Conservation (phyloP, 495 filamentous ascomycete genomes). For the Neurospora tetraspora region DNA sequence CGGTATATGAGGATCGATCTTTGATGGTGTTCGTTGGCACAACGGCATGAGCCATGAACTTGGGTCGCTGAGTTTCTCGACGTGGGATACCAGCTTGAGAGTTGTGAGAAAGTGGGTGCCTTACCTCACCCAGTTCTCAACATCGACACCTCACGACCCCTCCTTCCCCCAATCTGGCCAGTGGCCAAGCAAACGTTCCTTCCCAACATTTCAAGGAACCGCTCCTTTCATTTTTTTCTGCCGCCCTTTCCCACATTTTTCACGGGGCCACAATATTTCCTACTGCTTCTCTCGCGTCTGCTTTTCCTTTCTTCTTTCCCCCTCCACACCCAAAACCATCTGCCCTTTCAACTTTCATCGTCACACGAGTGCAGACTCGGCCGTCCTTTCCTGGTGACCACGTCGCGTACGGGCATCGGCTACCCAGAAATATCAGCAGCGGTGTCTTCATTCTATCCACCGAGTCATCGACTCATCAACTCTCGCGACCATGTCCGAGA, state of each 20-base stretch:
- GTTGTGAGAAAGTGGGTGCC: too few relatives aligned
- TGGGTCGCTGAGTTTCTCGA: too few relatives aligned
- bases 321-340: background rate
- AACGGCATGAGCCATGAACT: too few relatives aligned
- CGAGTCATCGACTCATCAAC: background rate
- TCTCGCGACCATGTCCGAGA: background rate
- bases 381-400: background rate
- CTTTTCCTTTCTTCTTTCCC: background rate
- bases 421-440: background rate
- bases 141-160: too few relatives aligned
- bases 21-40: background rate
- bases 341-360: background rate
- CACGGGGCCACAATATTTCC: background rate
- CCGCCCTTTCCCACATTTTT: background rate
- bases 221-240: background rate
- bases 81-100: too few relatives aligned
- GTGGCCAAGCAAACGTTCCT: background rate
- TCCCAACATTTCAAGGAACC: background rate
- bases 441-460: too few relatives aligned
- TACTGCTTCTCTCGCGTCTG: background rate
- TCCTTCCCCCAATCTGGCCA: background rate
- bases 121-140: too few relatives aligned
- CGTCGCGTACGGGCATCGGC: background rate
- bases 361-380: background rate
- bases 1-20: background rate